Conservation (phyloP, 225 moss, liverwort and hornwort species). For the Takakia lepidozioides region DNA sequence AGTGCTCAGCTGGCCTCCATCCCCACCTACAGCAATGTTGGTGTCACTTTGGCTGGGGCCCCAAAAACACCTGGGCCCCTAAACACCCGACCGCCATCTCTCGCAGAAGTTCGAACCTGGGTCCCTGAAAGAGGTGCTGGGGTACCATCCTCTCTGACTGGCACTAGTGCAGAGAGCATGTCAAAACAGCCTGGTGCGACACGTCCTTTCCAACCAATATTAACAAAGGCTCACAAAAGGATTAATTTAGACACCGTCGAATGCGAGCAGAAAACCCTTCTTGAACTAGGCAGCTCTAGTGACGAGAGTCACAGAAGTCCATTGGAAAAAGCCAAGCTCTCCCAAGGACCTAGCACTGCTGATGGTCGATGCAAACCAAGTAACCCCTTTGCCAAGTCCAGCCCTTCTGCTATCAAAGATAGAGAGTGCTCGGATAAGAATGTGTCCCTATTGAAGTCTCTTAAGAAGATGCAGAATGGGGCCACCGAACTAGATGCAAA, state of each 20-base stretch:
- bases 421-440: conserved; percentile 15
- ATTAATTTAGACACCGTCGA: conserved; percentile 8
- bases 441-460: conserved; percentile 55
- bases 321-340: conserved; percentile 17
- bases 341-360: conserved; percentile 26
- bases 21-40: conserved; percentile 2
- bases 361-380: conserved; percentile 33
- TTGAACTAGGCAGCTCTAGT: background rate
- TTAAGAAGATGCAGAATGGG: conserved; percentile 56
- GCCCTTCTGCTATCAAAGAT: conserved; percentile 9
- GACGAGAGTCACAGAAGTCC: conserved; percentile 27
- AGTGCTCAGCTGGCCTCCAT: conserved; percentile 3
- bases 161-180: conserved; percentile 8
- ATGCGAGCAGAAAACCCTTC: background rate
- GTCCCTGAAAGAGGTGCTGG: conserved; percentile 2
- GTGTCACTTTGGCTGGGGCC: conserved; percentile 1
- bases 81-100: background rate
- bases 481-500: conserved; percentile 23
- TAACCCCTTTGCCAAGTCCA: conserved; percentile 68
- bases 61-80: background rate
- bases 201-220: conserved; percentile 27
- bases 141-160: conserved; percentile 4
- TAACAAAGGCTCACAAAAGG: conserved; percentile 37
- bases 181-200: conserved; percentile 2
- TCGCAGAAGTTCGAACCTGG: background rate